Base-by-base conservation (phyloP, 1,284 basidiomycete species). In the Spongispora temasekensis region DNA sequence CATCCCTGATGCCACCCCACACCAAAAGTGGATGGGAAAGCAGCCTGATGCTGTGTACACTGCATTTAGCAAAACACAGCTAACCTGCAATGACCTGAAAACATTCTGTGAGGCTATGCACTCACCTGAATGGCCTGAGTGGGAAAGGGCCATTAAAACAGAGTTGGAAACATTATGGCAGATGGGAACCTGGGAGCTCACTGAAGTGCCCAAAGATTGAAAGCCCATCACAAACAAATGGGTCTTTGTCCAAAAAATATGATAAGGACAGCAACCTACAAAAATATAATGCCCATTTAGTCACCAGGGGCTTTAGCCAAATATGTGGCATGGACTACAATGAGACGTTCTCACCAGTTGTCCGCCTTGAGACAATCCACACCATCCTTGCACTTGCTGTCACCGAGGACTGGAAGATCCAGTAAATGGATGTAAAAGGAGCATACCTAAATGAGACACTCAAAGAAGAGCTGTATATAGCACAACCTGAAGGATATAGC, bases 201-300 rank as follows among this genome's bases (percentile, higher is more conserved):
- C 7, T 0, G 30, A 64, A 2, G 19, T 9, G 0, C 52, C 55
- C 0, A 6, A 62, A 3, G 28, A 46, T 2, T 0, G 23, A 9
- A 44, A 57, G 6, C 60, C 59, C 0, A 31, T 65, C 0, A 48
- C 7, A 0, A 62, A 58, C 28, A 62, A 58, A 58, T 64, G 59
- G 55, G 55, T 65, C 13, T 65, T 65, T 2, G 10, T 42, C 0
- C 1, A n/a, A 5, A 6, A 65, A 65, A 32, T 57, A 53, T 13
- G 5, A 57, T 0, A 64, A 64, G 19, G 17, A 65, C 3, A 57
- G 62, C 0, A 15, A 35, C 0, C 19, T 64, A 44, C 55, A 48
- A 31, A 65, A 65, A 30, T 61, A 59, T 5, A 64, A 59, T 8
- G 59, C 53, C 0, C 1, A 15, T 6, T 19, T 64, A 15, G 59